These are phyloP conservation scores for Hydrangea macrophylla DNA, from an alignment of 148 eudicot species.

Conservation along the genomic window DNA sequence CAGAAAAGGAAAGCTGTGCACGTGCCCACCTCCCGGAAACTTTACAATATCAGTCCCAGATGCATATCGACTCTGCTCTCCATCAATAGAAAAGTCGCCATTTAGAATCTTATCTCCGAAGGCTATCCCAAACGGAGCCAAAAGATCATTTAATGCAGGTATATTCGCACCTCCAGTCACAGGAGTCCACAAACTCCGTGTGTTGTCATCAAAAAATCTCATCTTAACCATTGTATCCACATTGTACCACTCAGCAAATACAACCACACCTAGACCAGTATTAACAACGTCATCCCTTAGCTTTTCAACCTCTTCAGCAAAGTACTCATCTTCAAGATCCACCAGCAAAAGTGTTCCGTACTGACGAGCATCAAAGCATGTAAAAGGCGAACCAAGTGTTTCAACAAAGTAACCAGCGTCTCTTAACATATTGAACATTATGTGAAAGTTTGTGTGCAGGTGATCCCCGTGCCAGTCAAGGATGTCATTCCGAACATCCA, in stretches of 20 bases:
- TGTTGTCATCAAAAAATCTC: slow-evolving; percentile 97
- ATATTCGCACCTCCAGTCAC: slow-evolving; percentile 94
- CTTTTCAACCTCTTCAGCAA: slow-evolving; percentile 79
- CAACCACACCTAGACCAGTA: slow-evolving; percentile 80
- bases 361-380: slow-evolving; percentile 92
- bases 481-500: slow-evolving; percentile 96
- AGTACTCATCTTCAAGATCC: slow-evolving; percentile 98
- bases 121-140: slow-evolving; percentile 91
- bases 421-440: slow-evolving; percentile 88
- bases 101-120: slow-evolving; percentile 94
- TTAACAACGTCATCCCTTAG: slow-evolving; percentile 68
- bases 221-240: slow-evolving; percentile 92
- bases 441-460: slow-evolving; percentile 89
- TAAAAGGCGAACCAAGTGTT: slow-evolving; percentile 94
- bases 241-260: slow-evolving; percentile 98
- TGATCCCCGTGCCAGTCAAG: slow-evolving; percentile 99
- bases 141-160: slow-evolving; percentile 93
- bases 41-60: slow-evolving; percentile 85
- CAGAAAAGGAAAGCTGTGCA: slow-evolving; percentile 82
- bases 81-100: slow-evolving; percentile 84
- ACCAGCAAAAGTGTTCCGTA: slow-evolving; percentile 93
- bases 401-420: slow-evolving; percentile 94
- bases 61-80: slow-evolving; percentile 88
- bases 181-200: slow-evolving; percentile 99
- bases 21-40: slow-evolving; percentile 92